phyloP scores from a whole-genome alignment of 805 yeast genomes.

The Ogataea zsoltii region DNA sequence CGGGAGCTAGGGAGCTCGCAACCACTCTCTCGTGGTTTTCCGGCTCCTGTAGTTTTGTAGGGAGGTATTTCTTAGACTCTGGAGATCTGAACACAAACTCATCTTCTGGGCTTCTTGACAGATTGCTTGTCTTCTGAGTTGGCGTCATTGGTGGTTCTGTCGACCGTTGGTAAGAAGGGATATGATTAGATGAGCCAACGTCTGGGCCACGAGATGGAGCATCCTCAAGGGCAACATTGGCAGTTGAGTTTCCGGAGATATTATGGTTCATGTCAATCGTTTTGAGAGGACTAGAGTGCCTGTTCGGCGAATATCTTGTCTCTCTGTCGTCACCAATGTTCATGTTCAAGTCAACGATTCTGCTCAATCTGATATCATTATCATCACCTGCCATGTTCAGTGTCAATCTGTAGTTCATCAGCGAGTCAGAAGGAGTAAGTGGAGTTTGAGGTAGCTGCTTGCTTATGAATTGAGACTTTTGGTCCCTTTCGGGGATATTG shows the following conservation, averaged over 20 bases:
- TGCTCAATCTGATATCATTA: constrained; percentile 21
- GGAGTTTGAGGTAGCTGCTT: constrained; percentile 27
- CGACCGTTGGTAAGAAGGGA: too few species aligned
- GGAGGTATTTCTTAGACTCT: constrained; percentile 6
- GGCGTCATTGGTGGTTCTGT: too few species aligned
- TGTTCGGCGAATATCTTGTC: neutral
- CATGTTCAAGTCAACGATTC: constrained; percentile 19
- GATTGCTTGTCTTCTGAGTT: too few species aligned
- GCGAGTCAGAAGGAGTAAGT: constrained; percentile 24
- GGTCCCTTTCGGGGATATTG: constrained; percentile 11
- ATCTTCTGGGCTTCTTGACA: constrained; percentile 1
- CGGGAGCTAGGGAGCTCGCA: too few species aligned
- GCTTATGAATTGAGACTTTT: constrained; percentile 4
- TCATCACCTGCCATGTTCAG: constrained; percentile 25
- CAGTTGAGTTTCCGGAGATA: neutral
- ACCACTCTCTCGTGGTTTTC: neutral
- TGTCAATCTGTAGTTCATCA: constrained; percentile 30
- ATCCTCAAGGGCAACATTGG: neutral
- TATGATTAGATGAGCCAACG: too few species aligned
- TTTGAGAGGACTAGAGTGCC: constrained; percentile 2
- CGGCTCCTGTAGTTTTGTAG: neutral
- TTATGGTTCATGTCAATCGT: constrained; percentile 2
- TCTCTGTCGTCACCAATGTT: constrained; percentile 1
- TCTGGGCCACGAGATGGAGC: too few species aligned
- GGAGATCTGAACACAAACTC: constrained; percentile 15